Base-by-base conservation (phyloP, 2,329 filamentous ascomycete species). In the Corynespora cassiicola region DNA sequence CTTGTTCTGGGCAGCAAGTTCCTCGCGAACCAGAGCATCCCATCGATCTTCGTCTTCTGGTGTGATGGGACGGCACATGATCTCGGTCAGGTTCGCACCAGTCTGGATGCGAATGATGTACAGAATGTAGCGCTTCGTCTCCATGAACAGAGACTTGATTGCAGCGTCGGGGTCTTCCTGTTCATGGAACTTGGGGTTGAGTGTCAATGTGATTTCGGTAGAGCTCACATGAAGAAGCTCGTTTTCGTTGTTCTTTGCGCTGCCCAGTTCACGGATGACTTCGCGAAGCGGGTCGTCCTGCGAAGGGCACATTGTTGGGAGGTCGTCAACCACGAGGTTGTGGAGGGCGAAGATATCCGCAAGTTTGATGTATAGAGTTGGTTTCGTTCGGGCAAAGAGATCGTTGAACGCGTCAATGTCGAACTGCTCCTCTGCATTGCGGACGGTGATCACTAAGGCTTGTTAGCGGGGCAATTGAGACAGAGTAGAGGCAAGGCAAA, bases 331-430 rank as follows among this genome's bases (percentile, higher is more conserved):
- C 37, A 97, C 81, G 15, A 97, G 79, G 49, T 86, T 90, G 71
- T 99, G 95, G 42, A 99, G 92, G 31, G 92, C 88, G 66, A 99
- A 97, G 40, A 99, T 91, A 66, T 99, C 94, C 11, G 88, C 82
- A 82, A 99, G 92, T 74, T 99, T 99, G 75, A 99, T 96, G 74
- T 97, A 99, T n/a, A 99, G 78, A 0, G 92, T 97, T 6, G 94
- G 94, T 70, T 96, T 96, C 50, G 90, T 94, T 67, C 95, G 91
- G 39, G 92, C 88, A 64, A 97, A 97, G 6, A 99, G 79, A 62
- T 99, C 94, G 65, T 96, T 97, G 80, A 94, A 99, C 66, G 97
- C 94, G 64, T 99, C 94, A 65, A 99, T 96, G 68, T 97, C 91
- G 63, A 97, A 99, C 16, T 94, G 94, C 35, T 83, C 80, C 69